Evolutionary conservation across 2,329 filamentous ascomycete genomes (phyloP), one percentile per base, ranked within the genome.

Genomic region (Colletotrichum simmondsii): DNA sequence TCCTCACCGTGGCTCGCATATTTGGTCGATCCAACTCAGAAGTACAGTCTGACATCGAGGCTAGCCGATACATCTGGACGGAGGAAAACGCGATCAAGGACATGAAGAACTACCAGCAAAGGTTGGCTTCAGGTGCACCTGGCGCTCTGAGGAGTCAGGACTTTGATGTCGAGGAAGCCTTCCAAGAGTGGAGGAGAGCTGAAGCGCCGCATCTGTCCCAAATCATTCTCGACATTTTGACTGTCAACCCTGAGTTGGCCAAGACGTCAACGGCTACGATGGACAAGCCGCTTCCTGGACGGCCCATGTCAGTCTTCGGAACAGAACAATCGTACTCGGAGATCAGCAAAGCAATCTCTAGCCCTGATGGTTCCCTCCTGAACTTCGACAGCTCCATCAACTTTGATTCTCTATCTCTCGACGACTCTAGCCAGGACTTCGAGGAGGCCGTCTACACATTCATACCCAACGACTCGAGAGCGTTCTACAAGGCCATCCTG

Each of bases 221-320:
- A 77, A 95, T 98, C 91, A 97, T 99, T 88, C 88, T 97, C 77
- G 94, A 95, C 49, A 94, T 99, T 75, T 86, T 98, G 53, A 95
- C 94, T 73, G 93, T 93, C 6, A 95, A 94, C 77, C 96, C 95
- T 4, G 93, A 96, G 75, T 87, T 98, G 65, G 93, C 95, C 62
- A 97, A 95, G 80, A 92, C 89, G 75, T 92, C 93, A 4, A 89
- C 92, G 32, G 32, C 94, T 63, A 91, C 91, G 66, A 12, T 60
- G 30, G 65, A 73, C 77, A 22, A 82, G 86, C 89, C 81, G 4
- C 70, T 75, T 24, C 69, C 72, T 87, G 87, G 78, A 75, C 88
- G 82, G 49, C 86, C 82, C 68, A 84, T 79, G 71, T 88, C 84
- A 54, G 83, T 83, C 74, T 86, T 83, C 68, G 78, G 76, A 24